Evolutionary conservation across 768 basidiomycete species (phyloP), one percentile per base, ranked within the genome.

Genomic region (Kwoniella pini): DNA sequence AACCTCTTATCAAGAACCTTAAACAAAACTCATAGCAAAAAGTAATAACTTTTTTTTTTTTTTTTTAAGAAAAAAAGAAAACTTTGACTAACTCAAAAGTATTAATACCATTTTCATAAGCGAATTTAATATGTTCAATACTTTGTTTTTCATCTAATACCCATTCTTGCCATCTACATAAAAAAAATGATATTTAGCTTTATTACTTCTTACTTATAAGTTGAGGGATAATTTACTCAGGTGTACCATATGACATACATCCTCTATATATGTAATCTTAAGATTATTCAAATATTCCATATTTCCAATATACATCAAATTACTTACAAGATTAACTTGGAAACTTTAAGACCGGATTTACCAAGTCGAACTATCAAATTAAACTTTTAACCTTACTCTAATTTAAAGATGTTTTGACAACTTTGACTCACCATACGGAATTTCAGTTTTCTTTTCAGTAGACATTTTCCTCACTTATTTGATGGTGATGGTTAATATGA

Each of bases 341-440:
- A 86, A 0, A 87, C 82, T 64, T 86, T 86, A 45, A 87, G 75
- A 2, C 86, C 86, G 0, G 84, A 85, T 4, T 82, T 84, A 78
- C 87, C 84, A 19, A 85, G 79, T 42, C 81, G 54, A 51, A 67
- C 66, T 62, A 36, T 57, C 2, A 26, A 85, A 78, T 42, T 81
- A 50, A 51, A 67, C 66, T 62, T 22, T 57, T 2, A 26, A 26
- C 1, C 6, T 50, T 48, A 28, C 9, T 26, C 24, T 30, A 24
- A 50, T 21, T 27, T 21, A 46, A 12, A 3, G 45, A 28, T n/a
- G n/a, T n/a, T n/a, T n/a, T n/a, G n/a, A n/a, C n/a, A n/a, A n/a
- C 6, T 22, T 15, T 21, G 27, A 27, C 24, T 46, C n/a, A 50
- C 48, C 48, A 50, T 50, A 50, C 19, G 48, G 48, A 21, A 50